Conservation (phyloP, 106 monocot genomes). For the Vanilla planifolia region DNA sequence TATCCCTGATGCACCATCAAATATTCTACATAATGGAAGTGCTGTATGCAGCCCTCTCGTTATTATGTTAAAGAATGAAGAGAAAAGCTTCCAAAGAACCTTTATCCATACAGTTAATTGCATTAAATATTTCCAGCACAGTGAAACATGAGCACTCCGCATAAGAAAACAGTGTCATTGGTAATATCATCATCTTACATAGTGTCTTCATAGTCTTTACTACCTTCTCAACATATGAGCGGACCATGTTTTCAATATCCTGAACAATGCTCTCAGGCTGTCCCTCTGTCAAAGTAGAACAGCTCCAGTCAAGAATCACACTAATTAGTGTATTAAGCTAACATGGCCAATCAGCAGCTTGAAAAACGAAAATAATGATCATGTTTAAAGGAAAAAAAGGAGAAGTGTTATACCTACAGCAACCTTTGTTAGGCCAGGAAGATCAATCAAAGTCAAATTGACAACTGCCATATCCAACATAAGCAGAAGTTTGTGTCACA, state of each 20-base stretch:
- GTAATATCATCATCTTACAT: neutral
- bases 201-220: neutral
- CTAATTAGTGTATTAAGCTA: neutral
- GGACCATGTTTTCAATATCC: slow-evolving; percentile 87
- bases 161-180: neutral
- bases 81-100: neutral
- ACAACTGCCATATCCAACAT: slow-evolving; percentile 38
- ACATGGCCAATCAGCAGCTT: neutral
- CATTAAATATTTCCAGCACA: neutral
- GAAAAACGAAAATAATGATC: neutral
- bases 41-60: neutral
- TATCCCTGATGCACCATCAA: neutral
- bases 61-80: neutral
- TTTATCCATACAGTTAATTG: neutral
- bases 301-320: neutral
- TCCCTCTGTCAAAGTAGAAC: slow-evolving; percentile 31
- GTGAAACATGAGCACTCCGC: neutral
- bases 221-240: slow-evolving; percentile 52
- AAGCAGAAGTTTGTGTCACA: slow-evolving; percentile 3
- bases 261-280: slow-evolving; percentile 63
- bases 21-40: neutral
- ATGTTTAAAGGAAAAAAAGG: neutral
- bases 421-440: slow-evolving; percentile 63
- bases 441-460: slow-evolving; percentile 57
- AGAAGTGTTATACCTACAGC: slow-evolving; percentile 38